phyloP scores from a whole-genome alignment of 2,329 filamentous ascomycete genomes.

The Penicillium sp. region DNA sequence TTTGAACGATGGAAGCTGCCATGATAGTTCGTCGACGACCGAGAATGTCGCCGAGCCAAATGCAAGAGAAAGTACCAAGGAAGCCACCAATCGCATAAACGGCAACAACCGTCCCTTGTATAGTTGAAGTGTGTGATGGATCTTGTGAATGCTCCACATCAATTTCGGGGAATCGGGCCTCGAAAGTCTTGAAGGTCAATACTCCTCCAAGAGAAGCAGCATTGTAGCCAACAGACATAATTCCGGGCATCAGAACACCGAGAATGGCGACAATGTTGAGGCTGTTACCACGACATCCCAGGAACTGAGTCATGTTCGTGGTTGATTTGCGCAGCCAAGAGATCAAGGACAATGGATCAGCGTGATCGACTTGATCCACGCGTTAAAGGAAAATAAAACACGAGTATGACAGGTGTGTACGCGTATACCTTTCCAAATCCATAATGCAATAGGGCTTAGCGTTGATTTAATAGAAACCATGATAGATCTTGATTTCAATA shows the following conservation, averaged over 20 bases:
- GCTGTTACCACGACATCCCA: slow-evolving; percentile 26
- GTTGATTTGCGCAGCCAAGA: slow-evolving; percentile 14
- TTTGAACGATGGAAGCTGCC: slow-evolving; percentile 19
- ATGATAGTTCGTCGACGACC: slow-evolving; percentile 27
- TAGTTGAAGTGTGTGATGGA: slow-evolving; percentile 16
- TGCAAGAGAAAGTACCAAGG: slow-evolving; percentile 23
- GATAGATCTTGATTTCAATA: neutral
- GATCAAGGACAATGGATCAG: slow-evolving; percentile 9
- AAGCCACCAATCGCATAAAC: slow-evolving; percentile 24
- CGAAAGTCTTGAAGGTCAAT: slow-evolving; percentile 20
- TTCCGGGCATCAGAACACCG: slow-evolving; percentile 27
- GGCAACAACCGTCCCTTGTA: slow-evolving; percentile 25
- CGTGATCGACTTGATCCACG: slow-evolving; percentile 8
- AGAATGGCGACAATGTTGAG: slow-evolving; percentile 25
- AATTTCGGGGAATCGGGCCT: slow-evolving; percentile 24
- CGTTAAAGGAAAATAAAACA: slow-evolving; percentile 4
- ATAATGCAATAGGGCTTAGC: neutral
- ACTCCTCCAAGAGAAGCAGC: slow-evolving; percentile 25
- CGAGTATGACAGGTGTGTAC: slow-evolving; percentile 1
- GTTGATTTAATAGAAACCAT: neutral
- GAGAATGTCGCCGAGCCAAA: slow-evolving; percentile 25
- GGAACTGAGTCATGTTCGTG: slow-evolving; percentile 19
- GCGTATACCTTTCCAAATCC: neutral
- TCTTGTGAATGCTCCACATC: slow-evolving; percentile 15
- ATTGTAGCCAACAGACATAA: slow-evolving; percentile 26